Percentiles rank a stretch among this genome's conserved stretches.
Evolutionary conservation across 169 alveolate species (phyloP).

Genomic region (Plasmodium vivax): DNA sequence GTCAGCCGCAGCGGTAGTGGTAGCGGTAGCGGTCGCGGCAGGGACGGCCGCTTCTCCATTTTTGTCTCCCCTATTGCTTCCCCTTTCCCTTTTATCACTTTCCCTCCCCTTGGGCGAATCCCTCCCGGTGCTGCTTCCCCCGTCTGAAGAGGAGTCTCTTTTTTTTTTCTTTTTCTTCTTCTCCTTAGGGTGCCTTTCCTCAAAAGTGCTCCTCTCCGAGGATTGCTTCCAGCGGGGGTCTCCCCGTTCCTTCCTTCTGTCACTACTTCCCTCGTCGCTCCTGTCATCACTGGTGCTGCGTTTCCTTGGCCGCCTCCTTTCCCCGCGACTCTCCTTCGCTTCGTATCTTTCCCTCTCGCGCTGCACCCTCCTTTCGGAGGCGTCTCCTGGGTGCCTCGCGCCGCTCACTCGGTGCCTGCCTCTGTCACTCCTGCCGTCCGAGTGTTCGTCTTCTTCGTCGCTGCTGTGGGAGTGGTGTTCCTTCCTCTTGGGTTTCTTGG

Average conservation of each 20-base stretch:
- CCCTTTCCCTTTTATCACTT: neutral
- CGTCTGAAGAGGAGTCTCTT: neutral
- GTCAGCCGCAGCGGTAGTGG: too few species aligned
- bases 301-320: neutral
- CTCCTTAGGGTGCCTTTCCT: neutral
- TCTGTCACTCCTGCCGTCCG: neutral
- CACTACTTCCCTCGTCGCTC: neutral
- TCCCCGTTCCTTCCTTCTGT: slow-evolving; percentile 1
- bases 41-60: slow-evolving; percentile 6
- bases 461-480: neutral
- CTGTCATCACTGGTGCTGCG: neutral
- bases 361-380: neutral
- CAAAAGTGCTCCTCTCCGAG: neutral
- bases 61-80: slow-evolving; percentile 50
- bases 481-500: neutral
- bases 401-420: neutral
- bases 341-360: neutral
- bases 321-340: neutral
- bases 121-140: neutral
- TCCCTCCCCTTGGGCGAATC: neutral
- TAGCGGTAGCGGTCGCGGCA: slow-evolving; percentile 9
- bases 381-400: neutral
- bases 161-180: neutral
- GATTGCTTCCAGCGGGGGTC: neutral
- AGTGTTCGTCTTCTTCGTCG: neutral